Base-by-base conservation (phyloP, 768 basidiomycete genomes). In the Coprinellus micaceus region DNA sequence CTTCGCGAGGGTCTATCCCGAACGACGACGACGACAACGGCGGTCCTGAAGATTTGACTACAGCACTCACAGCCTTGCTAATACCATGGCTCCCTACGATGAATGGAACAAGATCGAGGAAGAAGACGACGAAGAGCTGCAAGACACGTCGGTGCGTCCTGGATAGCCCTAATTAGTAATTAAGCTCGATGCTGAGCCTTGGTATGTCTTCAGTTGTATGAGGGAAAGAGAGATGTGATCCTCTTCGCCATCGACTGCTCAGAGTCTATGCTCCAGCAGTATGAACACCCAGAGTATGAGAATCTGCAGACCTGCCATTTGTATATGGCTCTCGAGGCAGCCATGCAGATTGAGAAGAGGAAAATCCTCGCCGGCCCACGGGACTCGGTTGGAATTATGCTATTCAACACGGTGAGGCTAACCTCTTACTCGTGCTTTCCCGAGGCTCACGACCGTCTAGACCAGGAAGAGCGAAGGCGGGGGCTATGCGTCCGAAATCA, bases 181-280 rank as follows among this genome's bases (percentile, higher is more conserved):
- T 46, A 41, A 26, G 15, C 28, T 12, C 15, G 4, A 36, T 45
- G 26, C 26, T 9, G 11, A 58, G 21, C 15, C 22, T 41, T 45
- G 54, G 26, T 57, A 59, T 57, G 37, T 2, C 53, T n/a, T 40
- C 46, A 90, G 89, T 77, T 78, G 57, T 81, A 82, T 59, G 89
- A 91, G 59, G 83, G 83, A 51, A 85, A 86, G 61, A 82, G 82
- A 58, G 94, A 98, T 63, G 90, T 94, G 29, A 88, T 96, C 45
- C 72, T 98, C n/a, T 97, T 98, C 74, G 91, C 89, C 68, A 92
- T 99, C 56, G 95, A 99, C 70, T 93, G 91, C 59, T 96, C 95
- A 0, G 76, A 82, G 53, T 91, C 92, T 11, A 98, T 98, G 96
- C 85, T 89, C 24, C 77, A 75, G 36, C 80, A 87, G 41, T 77